phyloP scores from a whole-genome alignment of 2,329 filamentous ascomycete species.

The Setomelanomma holmii region DNA sequence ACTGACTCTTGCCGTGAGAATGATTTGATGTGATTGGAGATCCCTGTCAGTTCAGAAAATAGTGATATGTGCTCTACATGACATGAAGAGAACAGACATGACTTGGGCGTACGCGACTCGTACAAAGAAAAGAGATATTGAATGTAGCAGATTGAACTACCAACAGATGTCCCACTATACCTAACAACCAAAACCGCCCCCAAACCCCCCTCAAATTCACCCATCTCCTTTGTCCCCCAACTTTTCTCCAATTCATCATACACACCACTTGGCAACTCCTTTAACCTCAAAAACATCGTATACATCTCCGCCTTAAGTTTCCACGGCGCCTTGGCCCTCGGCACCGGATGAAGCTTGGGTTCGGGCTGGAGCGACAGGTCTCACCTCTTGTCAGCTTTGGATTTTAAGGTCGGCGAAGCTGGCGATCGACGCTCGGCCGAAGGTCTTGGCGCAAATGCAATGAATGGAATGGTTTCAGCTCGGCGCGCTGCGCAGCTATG shows the following conservation, averaged over 20 bases:
- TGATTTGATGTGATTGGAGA: no score
- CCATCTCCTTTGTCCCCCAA: constrained; percentile 21
- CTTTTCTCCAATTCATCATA: constrained; percentile 35
- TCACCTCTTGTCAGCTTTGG: no score
- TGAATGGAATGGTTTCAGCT: no score
- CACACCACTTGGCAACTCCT: constrained; percentile 28
- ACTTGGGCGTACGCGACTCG: no score
- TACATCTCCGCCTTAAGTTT: constrained; percentile 33
- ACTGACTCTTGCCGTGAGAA: no score
- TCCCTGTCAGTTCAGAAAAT: no score
- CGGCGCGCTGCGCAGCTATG: no score
- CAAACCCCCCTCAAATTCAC: constrained; percentile 34
- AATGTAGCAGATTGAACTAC: constrained; percentile 23
- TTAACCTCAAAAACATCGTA: constrained; percentile 32
- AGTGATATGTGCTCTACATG: no score
- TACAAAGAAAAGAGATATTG: no score
- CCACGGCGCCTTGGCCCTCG: constrained; percentile 33
- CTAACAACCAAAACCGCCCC: constrained; percentile 37
- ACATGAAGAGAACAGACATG: not conserved
- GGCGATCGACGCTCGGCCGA: no score
- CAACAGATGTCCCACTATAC: constrained; percentile 41
- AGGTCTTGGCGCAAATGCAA: no score
- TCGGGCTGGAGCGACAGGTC: constrained; percentile 15
- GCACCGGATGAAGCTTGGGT: constrained; percentile 27
- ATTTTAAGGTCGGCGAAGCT: no score